Evolutionary conservation across 306 rosid species (phyloP), one percentile per base, ranked within the genome.

Genomic region (Lathyrus oleraceus): DNA sequence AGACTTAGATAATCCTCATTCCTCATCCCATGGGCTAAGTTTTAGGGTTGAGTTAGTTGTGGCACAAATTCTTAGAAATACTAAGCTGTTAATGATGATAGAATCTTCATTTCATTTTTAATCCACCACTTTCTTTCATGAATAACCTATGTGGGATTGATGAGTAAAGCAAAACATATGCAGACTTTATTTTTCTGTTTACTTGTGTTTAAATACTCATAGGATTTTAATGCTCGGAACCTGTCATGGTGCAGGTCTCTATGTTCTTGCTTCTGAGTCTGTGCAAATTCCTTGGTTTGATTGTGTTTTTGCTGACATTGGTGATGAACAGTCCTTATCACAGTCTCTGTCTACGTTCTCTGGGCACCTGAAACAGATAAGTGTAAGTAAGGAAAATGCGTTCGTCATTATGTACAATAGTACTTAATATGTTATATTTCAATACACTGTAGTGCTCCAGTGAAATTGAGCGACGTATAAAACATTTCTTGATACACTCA

Each of bases 311-410:
- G 97, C 98, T 72, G 95, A 94, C 83, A 90, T 94, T 73, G 97
- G 96, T 53, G 98, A 90, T 73, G 98, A 90, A 80, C 97, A 88
- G 84, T 94, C 96, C 71, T 73, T 94, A 39, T 84, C 97, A 54
- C 98, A 90, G 73, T 90, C 96, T 39, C 64, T 94, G 66, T 94
- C 98, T 65, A 90, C 98, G n/a, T 94, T 94, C 82, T 94, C 98
- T 15, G 97, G 97, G 75, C 96, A 90, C 78, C 75, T 94, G 85
- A 90, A 82, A 57, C 96, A 86, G 82, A 90, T 94, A 67, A 94
- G 95, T 68, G 97, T 94, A 84, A 81, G 97, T 94, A 83, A 81
- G 92, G 66, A 57, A 72, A 79, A 36, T 52, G 6, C 63, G 25
- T 19, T 75, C 27, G 12, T 52, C 19, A 13, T 73, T 67, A 27